A percentile compares a stretch with the other conserved stretches of the same genome.
These are phyloP conservation scores for Perkinsus chesapeaki DNA, from an alignment of 169 alveolate genomes.

Conservation along the genomic window DNA sequence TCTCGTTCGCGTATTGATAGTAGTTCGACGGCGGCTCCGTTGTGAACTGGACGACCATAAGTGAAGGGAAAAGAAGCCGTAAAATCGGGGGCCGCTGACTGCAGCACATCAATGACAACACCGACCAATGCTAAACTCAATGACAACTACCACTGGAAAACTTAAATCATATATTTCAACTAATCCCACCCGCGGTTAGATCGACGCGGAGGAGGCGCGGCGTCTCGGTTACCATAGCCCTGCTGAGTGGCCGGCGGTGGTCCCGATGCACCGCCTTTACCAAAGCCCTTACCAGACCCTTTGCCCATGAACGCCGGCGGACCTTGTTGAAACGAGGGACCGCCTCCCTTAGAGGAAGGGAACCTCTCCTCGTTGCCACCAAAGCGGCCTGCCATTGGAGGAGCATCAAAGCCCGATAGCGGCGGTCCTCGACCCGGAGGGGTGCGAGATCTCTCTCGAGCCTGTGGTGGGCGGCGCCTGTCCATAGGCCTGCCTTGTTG, in stretches of 20 bases:
- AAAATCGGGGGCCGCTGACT: not conserved
- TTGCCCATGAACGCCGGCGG: too few species aligned
- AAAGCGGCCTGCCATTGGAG: not conserved
- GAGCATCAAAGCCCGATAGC: not conserved
- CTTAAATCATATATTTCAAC: not conserved
- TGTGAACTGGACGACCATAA: not conserved
- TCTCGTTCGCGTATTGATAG: conserved; percentile 2
- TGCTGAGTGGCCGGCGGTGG: not conserved
- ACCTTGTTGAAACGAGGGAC: too few species aligned
- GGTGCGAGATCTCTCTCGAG: not conserved
- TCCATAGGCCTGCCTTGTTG: too few species aligned
- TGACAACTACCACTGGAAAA: not conserved
- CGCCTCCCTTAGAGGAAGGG: too few species aligned
- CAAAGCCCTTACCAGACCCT: not conserved
- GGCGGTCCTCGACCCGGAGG: not conserved
- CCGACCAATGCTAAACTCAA: not conserved
- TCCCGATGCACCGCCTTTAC: not conserved
- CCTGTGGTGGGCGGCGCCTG: not conserved
- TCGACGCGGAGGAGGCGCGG: not conserved
- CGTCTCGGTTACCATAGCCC: not conserved
- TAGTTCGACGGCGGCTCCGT: not conserved
- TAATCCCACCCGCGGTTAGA: not conserved
- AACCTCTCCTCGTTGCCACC: not conserved
- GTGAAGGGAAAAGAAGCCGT: not conserved
- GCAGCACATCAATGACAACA: not conserved